Percentiles rank a stretch among this genome's conserved stretches.
phyloP scores from a whole-genome alignment of 345 rosid genomes.

The Aquilaria yunnanensis region DNA sequence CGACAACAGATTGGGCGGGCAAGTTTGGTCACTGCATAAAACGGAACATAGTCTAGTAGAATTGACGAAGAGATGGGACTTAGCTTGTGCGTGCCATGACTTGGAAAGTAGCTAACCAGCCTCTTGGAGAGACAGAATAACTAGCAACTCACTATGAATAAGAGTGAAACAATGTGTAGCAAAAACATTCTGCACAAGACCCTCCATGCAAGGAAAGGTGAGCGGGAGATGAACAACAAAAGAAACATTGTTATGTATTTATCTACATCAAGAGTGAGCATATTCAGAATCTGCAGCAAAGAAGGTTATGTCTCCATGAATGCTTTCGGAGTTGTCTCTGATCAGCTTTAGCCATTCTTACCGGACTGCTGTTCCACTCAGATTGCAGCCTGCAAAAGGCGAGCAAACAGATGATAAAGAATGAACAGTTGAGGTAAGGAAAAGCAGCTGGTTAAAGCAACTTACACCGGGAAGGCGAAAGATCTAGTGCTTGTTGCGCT shows the following conservation, averaged over 20 bases:
- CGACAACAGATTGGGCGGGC: too few species aligned
- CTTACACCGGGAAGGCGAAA: slow-evolving; percentile 87
- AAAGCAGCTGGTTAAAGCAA: slow-evolving; percentile 5
- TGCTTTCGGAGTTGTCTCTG: slow-evolving; percentile 43
- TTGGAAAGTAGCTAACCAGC: too few species aligned
- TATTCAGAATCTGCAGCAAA: slow-evolving; percentile 88
- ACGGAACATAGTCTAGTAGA: too few species aligned
- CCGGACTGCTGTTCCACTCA: slow-evolving; percentile 94
- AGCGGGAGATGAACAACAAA: slow-evolving; percentile 9
- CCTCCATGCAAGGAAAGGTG: neutral
- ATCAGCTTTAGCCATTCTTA: slow-evolving; percentile 78
- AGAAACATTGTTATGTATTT: neutral
- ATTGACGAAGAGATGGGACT: too few species aligned
- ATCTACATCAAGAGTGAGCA: slow-evolving; percentile 22
- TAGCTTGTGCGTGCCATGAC: too few species aligned
- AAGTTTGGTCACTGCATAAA: too few species aligned
- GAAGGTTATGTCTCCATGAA: slow-evolving; percentile 55
- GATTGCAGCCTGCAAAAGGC: slow-evolving; percentile 60
- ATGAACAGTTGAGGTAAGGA: neutral
- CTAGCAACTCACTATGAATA: too few species aligned
- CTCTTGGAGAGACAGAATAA: too few species aligned
- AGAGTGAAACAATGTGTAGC: too few species aligned
- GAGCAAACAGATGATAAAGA: neutral
- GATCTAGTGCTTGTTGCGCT: slow-evolving; percentile 90
- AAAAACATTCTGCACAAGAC: neutral